Conservation (phyloP, 257 asterid species). For the Solanum sitiens region DNA sequence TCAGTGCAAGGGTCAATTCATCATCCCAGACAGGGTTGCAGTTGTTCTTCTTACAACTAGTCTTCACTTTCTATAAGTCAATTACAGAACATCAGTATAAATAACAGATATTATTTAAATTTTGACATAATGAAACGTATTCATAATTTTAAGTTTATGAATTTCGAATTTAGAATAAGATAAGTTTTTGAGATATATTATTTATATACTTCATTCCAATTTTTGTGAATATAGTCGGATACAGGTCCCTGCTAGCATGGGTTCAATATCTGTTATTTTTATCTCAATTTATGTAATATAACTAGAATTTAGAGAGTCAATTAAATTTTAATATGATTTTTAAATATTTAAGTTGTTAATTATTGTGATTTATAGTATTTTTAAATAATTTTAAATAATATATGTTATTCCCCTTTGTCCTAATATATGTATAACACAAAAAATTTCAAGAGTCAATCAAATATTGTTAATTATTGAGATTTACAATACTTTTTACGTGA, state of each 20-base stretch:
- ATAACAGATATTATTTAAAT: not conserved
- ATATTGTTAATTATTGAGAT: too few relatives aligned
- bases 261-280: too few relatives aligned
- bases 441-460: too few relatives aligned
- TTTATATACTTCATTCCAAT: not conserved
- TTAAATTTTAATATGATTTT: too few relatives aligned
- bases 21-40: constrained; percentile 79
- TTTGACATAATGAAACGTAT: not conserved
- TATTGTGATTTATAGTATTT: too few relatives aligned
- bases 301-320: too few relatives aligned
- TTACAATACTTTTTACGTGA: too few relatives aligned
- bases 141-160: not conserved
- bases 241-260: fast-evolving
- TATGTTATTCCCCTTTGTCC: too few relatives aligned
- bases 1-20: constrained; percentile 54
- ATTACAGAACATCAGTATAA: not conserved
- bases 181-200: not conserved
- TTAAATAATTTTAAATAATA: too few relatives aligned
- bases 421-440: too few relatives aligned
- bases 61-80: constrained; percentile 52
- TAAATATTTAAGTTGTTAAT: too few relatives aligned
- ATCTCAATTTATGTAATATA: too few relatives aligned
- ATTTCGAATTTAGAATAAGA: not conserved
- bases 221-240: not conserved
- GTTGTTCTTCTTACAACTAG: constrained; percentile 48